A percentile compares a stretch with the other conserved stretches of the same genome.
Evolutionary conservation across 352 stramenopile species (phyloP).

Genomic region (Globisporangium canariense): DNA sequence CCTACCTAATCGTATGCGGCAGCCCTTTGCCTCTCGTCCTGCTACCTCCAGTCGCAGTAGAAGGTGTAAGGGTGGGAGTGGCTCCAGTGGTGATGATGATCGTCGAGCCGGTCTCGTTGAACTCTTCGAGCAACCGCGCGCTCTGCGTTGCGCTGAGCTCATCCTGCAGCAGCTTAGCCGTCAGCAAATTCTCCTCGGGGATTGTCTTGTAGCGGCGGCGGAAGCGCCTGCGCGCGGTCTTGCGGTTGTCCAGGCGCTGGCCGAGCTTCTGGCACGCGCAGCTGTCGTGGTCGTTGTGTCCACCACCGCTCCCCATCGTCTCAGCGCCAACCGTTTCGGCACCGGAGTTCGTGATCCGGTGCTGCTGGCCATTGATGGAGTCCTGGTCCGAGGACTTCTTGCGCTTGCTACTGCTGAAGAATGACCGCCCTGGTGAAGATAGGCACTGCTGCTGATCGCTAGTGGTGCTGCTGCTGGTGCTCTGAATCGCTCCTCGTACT

Average conservation of each 20-base stretch:
- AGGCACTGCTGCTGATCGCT: background rate
- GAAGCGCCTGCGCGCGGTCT: conserved; percentile 23
- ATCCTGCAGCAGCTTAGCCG: conserved; percentile 30
- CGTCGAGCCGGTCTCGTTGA: background rate
- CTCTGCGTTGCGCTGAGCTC: conserved; percentile 7
- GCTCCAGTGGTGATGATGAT: conserved; percentile 2
- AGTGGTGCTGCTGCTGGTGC: background rate
- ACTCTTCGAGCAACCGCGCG: conserved; percentile 3
- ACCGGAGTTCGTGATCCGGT: background rate
- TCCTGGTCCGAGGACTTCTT: conserved; percentile 5
- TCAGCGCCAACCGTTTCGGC: background rate
- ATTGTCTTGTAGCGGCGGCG: conserved; percentile 30
- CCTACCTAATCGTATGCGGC: background rate
- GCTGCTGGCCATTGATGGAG: background rate
- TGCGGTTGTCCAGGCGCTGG: conserved; percentile 25
- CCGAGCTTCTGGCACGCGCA: conserved; percentile 31
- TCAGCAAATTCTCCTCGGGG: conserved; percentile 32
- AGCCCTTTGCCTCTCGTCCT: background rate
- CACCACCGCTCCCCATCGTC: conserved; percentile 4
- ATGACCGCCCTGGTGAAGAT: background rate
- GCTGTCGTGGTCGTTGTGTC: conserved; percentile 4
- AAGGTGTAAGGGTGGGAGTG: background rate
- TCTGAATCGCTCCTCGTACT: background rate
- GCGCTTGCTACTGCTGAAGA: background rate
- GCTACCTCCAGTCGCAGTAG: background rate